Evolutionary conservation across 371 early-diverging fungal genomes (phyloP).

Genomic region (Rhizomucor pusillus): DNA sequence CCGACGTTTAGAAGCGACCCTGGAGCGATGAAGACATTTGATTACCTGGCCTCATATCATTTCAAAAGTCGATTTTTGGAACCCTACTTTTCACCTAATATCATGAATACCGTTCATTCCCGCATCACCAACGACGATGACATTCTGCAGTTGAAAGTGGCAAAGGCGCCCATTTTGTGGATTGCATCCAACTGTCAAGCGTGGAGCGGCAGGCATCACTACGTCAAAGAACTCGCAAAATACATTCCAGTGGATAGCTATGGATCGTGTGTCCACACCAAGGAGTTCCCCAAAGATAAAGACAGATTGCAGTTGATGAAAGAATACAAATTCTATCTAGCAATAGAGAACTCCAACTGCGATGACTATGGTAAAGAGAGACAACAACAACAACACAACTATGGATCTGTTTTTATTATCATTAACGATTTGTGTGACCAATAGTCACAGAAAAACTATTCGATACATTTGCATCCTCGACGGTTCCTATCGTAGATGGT

Average conservation of each 20-base stretch:
- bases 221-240: constrained; percentile 35
- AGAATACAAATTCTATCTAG: constrained; percentile 43
- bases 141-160: constrained; percentile 26
- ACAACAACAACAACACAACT: neutral
- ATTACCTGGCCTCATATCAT: constrained; percentile 38
- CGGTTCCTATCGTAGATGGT: constrained; percentile 31
- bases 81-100: constrained; percentile 26
- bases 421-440: constrained; percentile 1
- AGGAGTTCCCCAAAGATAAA: constrained; percentile 27
- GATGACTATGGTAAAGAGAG: constrained; percentile 35
- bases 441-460: constrained; percentile 41
- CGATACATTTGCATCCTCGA: constrained; percentile 23
- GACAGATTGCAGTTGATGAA: constrained; percentile 18
- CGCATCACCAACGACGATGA: constrained; percentile 19
- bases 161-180: constrained; percentile 34
- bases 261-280: constrained; percentile 30
- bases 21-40: constrained; percentile 23
- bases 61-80: constrained; percentile 30
- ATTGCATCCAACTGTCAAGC: constrained; percentile 37
- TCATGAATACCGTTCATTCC: constrained; percentile 27
- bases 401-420: too few species aligned
- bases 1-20: constrained; percentile 17
- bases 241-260: constrained; percentile 36
- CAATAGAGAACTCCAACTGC: constrained; percentile 42
- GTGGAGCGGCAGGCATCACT: constrained; percentile 32